Percentiles rank a stretch among this genome's conserved stretches.
Conservation (phyloP, 2,329 filamentous ascomycete species). For the Ascochyta lentis region DNA sequence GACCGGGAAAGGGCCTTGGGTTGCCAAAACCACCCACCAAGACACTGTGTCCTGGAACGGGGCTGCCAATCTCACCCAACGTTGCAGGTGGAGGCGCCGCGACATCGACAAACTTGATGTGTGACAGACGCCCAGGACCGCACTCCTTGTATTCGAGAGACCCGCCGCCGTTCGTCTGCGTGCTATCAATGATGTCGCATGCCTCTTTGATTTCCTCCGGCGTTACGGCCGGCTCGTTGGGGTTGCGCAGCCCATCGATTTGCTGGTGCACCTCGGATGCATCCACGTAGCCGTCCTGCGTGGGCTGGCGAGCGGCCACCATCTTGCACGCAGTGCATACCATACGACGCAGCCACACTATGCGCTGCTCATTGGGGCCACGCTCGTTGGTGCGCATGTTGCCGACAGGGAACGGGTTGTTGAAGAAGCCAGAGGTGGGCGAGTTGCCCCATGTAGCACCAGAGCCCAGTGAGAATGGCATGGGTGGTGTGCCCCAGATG, state of each 20-base stretch:
- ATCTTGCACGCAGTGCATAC: slow-evolving; percentile 80
- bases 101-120: slow-evolving; percentile 53
- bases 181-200: slow-evolving; percentile 88
- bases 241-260: slow-evolving; percentile 68
- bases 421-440: slow-evolving; percentile 44
- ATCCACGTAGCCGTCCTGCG: slow-evolving; percentile 71
- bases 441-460: slow-evolving; percentile 51
- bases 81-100: slow-evolving; percentile 36
- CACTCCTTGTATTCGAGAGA: slow-evolving; percentile 74
- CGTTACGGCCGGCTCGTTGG: slow-evolving; percentile 62
- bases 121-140: slow-evolving; percentile 45
- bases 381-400: slow-evolving; percentile 36
- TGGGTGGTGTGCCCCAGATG: slow-evolving; percentile 52
- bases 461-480: slow-evolving; percentile 50
- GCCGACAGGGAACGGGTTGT: slow-evolving; percentile 40
- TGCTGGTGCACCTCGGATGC: slow-evolving; percentile 68
- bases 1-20: slow-evolving; percentile 37
- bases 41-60: slow-evolving; percentile 52
- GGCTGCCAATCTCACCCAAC: slow-evolving; percentile 58
- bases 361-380: slow-evolving; percentile 35
- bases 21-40: slow-evolving; percentile 44
- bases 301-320: slow-evolving; percentile 54
- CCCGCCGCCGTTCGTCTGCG: slow-evolving; percentile 82
- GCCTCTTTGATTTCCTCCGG: slow-evolving; percentile 78
- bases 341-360: slow-evolving; percentile 55